Conservation (phyloP, 2,329 filamentous ascomycete species). For the Chaetomium olivaceum region DNA sequence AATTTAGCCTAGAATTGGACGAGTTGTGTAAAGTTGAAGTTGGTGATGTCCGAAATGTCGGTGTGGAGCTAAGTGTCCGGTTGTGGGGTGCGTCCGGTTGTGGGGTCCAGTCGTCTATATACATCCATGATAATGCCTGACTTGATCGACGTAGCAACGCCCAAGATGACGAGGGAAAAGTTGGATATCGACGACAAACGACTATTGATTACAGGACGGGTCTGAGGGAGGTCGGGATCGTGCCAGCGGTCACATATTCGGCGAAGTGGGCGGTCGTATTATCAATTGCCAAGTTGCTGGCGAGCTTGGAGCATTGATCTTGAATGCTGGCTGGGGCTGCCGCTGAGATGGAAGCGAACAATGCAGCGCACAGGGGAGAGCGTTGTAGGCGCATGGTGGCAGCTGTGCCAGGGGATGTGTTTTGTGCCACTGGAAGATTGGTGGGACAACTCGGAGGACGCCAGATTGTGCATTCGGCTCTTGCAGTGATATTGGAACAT, state of each 20-base stretch:
- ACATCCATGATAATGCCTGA: slow-evolving; percentile 50
- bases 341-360: slow-evolving; percentile 1
- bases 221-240: slow-evolving; percentile 18
- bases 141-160: slow-evolving; percentile 37
- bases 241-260: slow-evolving; percentile 15
- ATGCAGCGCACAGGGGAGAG: neutral
- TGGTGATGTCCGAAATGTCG: no score
- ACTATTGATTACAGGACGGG: slow-evolving; percentile 16
- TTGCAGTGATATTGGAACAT: no score
- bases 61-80: no score
- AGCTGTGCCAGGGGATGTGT: neutral
- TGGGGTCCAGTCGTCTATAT: no score
- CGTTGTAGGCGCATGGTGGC: slow-evolving; percentile 3
- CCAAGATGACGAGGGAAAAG: slow-evolving; percentile 36
- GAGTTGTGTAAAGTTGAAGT: no score
- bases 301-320: slow-evolving; percentile 16
- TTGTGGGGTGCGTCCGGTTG: no score
- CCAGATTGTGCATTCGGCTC: no score
- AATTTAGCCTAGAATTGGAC: no score
- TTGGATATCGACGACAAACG: slow-evolving; percentile 21
- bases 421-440: no score
- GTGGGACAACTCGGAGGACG: no score
- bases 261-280: slow-evolving; percentile 12
- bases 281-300: slow-evolving; percentile 4
- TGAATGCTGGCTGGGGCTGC: slow-evolving; percentile 3